Percentiles rank a stretch among this genome's conserved stretches.
Conservation (phyloP, 2,329 filamentous ascomycete species). For the Colletotrichum higginsianum region DNA sequence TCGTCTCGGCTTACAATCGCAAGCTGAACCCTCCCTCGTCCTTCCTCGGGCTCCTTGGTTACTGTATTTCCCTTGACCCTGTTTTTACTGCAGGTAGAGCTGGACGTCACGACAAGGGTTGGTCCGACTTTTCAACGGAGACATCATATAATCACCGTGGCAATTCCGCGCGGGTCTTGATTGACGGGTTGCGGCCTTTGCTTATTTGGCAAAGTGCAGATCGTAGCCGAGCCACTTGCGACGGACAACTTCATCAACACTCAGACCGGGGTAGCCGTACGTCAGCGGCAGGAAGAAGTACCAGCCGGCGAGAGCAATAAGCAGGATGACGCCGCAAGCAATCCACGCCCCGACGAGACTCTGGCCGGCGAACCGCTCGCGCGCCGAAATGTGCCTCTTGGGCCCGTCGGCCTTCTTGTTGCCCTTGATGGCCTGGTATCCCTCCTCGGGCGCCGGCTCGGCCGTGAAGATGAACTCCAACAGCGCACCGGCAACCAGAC, state of each 20-base stretch:
- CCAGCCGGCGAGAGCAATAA: slow-evolving; percentile 81
- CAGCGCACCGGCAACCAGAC: slow-evolving; percentile 89
- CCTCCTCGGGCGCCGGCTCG: slow-evolving; percentile 77
- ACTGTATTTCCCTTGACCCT: slow-evolving; percentile 28
- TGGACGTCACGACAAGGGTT: slow-evolving; percentile 7
- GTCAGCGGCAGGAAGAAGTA: slow-evolving; percentile 96
- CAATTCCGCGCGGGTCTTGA: slow-evolving; percentile 1
- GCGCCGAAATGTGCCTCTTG: slow-evolving; percentile 80
- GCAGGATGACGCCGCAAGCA: slow-evolving; percentile 79
- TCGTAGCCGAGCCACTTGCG: slow-evolving; percentile 98
- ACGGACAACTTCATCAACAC: slow-evolving; percentile 81
- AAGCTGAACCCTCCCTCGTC: background rate
- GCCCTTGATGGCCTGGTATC: slow-evolving; percentile 59
- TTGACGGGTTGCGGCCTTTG: slow-evolving; percentile 1
- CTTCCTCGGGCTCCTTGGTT: slow-evolving; percentile 5
- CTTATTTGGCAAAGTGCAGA: slow-evolving; percentile 97
- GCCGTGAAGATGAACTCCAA: slow-evolving; percentile 97
- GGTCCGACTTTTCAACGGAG: slow-evolving; percentile 14
- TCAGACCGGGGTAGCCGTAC: slow-evolving; percentile 92
- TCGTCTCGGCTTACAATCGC: slow-evolving; percentile 36
- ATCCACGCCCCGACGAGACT: slow-evolving; percentile 86
- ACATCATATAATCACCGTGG: slow-evolving; percentile 17
- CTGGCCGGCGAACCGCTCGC: slow-evolving; percentile 85
- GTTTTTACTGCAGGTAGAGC: background rate
- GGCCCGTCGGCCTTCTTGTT: slow-evolving; percentile 61